phyloP scores from a whole-genome alignment of 2,329 filamentous ascomycete genomes.

The Lachnum nothofagi region DNA sequence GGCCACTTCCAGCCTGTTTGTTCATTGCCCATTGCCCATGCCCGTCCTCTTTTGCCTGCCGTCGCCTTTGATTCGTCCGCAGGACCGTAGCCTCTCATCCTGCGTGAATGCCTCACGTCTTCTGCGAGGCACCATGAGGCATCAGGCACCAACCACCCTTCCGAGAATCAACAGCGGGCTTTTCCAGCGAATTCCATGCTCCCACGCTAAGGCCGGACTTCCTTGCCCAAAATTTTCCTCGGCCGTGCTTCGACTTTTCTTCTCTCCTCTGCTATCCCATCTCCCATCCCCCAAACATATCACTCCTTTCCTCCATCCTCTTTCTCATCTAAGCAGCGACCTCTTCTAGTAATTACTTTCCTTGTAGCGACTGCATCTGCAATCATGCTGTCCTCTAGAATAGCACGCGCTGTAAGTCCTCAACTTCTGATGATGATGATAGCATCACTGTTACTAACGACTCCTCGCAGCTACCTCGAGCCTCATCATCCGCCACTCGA shows the following conservation, averaged over 20 bases:
- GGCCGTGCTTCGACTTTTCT: background rate
- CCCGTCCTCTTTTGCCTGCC: too few relatives aligned
- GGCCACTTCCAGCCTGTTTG: too few relatives aligned
- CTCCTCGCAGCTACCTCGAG: conserved; percentile 65
- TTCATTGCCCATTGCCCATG: too few relatives aligned
- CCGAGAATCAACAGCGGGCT: too few relatives aligned
- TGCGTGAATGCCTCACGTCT: too few relatives aligned
- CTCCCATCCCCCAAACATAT: conserved; percentile 8
- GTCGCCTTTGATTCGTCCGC: too few relatives aligned
- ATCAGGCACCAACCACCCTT: too few relatives aligned
- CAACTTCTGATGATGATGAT: conserved; percentile 11
- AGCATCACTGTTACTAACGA: conserved; percentile 24
- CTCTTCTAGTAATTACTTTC: conserved; percentile 13
- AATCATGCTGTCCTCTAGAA: conserved; percentile 68
- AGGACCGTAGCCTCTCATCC: too few relatives aligned
- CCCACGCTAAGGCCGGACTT: background rate
- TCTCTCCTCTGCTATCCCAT: background rate
- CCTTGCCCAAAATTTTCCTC: background rate
- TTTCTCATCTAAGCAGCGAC: conserved; percentile 13
- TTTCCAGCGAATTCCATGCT: too few relatives aligned
- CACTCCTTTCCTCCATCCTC: conserved; percentile 17
- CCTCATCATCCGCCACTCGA: conserved; percentile 63
- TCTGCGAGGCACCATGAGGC: too few relatives aligned
- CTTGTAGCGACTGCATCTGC: conserved; percentile 20
- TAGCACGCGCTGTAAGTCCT: conserved; percentile 68